A percentile compares a stretch with the other conserved stretches of the same genome.
These are phyloP conservation scores for Thielaviopsis populi DNA, from an alignment of 2,329 filamentous ascomycete genomes.

Conservation along the genomic window DNA sequence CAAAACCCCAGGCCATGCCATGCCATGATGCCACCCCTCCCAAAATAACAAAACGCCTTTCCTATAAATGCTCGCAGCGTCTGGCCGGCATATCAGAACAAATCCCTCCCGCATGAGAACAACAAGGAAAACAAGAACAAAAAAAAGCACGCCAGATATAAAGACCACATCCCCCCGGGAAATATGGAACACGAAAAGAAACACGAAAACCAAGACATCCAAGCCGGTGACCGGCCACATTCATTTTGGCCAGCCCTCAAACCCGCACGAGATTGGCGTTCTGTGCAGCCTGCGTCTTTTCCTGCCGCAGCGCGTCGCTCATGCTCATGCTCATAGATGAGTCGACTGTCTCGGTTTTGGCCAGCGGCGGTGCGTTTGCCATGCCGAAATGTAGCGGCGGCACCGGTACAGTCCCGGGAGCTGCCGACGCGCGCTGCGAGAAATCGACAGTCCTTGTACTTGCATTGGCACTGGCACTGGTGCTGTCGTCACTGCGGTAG, in stretches of 20 bases:
- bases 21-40: not conserved
- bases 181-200: too few relatives aligned
- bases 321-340: too few relatives aligned
- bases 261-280: not conserved
- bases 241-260: not conserved
- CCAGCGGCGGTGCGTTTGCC: not conserved
- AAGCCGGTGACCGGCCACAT: not conserved
- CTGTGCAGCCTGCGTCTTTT: not conserved
- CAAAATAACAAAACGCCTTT: constrained; percentile 3
- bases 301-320: not conserved
- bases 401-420: not conserved
- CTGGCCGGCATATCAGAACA: not conserved
- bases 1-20: not conserved
- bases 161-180: too few relatives aligned
- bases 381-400: not conserved
- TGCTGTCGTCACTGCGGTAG: not conserved
- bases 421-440: not conserved
- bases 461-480: too few relatives aligned
- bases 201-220: not conserved
- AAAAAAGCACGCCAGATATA: not conserved
- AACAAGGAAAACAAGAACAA: not conserved
- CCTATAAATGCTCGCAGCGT: not conserved
- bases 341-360: constrained; percentile 2
- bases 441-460: not conserved
- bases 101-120: not conserved